Percentiles rank a stretch among this genome's conserved stretches.
phyloP scores from a whole-genome alignment of 352 stramenopile genomes.

The Globisporangium paroecandrum region DNA sequence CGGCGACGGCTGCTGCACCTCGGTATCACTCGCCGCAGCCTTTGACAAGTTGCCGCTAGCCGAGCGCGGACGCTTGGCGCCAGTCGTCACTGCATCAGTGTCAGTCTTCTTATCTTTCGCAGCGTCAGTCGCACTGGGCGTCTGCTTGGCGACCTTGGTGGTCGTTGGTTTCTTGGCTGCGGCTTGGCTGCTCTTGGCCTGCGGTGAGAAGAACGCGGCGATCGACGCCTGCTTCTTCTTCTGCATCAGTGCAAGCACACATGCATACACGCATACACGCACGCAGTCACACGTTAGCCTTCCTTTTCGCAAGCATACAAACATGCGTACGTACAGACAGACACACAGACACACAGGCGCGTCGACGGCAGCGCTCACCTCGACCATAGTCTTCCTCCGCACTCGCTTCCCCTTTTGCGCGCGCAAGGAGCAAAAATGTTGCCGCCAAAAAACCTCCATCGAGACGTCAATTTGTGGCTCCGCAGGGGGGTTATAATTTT shows the following conservation, averaged over 20 bases:
- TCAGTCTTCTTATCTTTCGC: constrained; percentile 22
- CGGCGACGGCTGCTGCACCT: not conserved
- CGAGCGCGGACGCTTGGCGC: constrained; percentile 12
- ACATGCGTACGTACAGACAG: not conserved
- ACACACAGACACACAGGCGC: not conserved
- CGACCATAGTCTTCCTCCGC: not conserved
- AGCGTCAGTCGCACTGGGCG: not conserved
- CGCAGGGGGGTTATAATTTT: not conserved
- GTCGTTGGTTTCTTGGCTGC: constrained; percentile 7
- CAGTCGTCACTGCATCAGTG: not conserved
- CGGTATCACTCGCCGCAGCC: not conserved
- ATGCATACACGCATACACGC: not conserved
- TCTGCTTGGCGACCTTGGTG: not conserved
- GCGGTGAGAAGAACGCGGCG: constrained; percentile 77
- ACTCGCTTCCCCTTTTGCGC: not conserved
- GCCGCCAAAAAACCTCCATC: constrained; percentile 5
- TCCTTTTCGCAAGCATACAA: not conserved
- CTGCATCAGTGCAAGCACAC: constrained; percentile 12
- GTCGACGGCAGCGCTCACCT: not conserved
- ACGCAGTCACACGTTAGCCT: not conserved
- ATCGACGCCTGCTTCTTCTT: constrained; percentile 79
- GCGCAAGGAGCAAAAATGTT: not conserved
- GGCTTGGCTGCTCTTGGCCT: constrained; percentile 23
- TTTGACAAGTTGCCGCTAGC: not conserved
- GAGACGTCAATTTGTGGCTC: not conserved